Evolutionary conservation across 78 protist genomes (phyloP).

Genomic region (Dictyostelium firmibasis): DNA sequence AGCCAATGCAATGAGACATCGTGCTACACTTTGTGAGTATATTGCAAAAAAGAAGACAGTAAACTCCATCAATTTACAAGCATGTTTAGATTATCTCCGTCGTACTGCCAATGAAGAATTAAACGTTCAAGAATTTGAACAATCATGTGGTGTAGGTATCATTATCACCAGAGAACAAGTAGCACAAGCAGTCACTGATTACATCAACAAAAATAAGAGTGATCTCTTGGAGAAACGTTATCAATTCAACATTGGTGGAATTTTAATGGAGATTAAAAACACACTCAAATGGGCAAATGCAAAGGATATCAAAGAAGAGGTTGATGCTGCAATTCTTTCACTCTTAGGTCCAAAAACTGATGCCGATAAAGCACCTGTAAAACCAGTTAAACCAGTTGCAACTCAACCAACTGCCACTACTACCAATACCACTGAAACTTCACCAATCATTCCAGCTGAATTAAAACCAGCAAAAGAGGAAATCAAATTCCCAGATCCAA

Average conservation of each 20-base stretch:
- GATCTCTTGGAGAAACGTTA: conserved; percentile 22
- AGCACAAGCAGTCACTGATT: conserved; percentile 22
- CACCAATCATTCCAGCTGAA: not conserved
- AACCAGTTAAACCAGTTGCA: not conserved
- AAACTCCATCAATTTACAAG: not conserved
- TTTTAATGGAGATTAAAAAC: conserved; percentile 28
- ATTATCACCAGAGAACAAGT: conserved; percentile 76
- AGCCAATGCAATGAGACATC: conserved; percentile 36
- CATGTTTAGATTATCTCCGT: conserved; percentile 10
- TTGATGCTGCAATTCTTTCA: conserved; percentile 66
- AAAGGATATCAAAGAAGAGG: conserved; percentile 56
- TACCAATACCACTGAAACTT: not conserved
- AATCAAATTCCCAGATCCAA: conserved; percentile 74
- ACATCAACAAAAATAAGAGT: not conserved
- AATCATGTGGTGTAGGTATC: conserved; percentile 77
- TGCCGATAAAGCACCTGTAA: conserved; percentile 56
- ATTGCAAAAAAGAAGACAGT: conserved; percentile 24
- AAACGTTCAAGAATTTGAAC: not conserved
- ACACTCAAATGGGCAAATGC: conserved; percentile 72
- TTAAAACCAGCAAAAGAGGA: conserved; percentile 2
- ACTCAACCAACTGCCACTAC: not conserved
- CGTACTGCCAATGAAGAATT: conserved; percentile 19
- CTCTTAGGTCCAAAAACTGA: conserved; percentile 79
- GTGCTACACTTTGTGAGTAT: not conserved
- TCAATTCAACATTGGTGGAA: conserved; percentile 31